Percentiles rank a stretch among this genome's conserved stretches.
Conservation (phyloP, 2,329 filamentous ascomycete species). For the Atkinsonella hypoxylon region DNA sequence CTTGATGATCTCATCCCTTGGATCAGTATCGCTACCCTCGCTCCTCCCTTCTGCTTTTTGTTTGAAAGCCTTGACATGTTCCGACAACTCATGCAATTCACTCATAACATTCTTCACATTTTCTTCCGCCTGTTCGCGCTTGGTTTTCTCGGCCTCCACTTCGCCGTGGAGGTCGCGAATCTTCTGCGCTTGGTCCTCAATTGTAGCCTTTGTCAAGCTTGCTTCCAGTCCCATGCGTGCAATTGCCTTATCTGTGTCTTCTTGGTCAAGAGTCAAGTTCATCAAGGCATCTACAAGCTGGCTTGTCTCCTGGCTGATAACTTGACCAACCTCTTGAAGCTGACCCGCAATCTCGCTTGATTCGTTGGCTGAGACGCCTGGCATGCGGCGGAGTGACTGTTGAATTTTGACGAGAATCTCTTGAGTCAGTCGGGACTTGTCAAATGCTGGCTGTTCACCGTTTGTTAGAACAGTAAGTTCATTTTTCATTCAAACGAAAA, state of each 20-base stretch:
- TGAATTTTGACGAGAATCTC: constrained; percentile 26
- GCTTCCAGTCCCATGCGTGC: constrained; percentile 27
- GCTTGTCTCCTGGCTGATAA: constrained; percentile 26
- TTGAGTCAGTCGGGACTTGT: constrained; percentile 21
- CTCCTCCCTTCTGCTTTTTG: constrained; percentile 12
- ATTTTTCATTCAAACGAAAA: too few relatives aligned
- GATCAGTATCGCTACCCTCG: constrained; percentile 11
- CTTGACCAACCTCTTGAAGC: constrained; percentile 25
- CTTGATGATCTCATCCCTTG: constrained; percentile 18
- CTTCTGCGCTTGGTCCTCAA: constrained; percentile 21
- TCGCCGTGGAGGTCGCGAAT: constrained; percentile 21
- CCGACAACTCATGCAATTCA: constrained; percentile 3
- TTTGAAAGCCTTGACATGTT: constrained; percentile 19
- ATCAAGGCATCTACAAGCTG: constrained; percentile 26
- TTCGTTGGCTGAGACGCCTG: constrained; percentile 23
- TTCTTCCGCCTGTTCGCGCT: constrained; percentile 17
- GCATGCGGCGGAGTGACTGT: constrained; percentile 27
- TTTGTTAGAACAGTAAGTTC: neutral
- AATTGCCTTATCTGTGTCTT: constrained; percentile 26
- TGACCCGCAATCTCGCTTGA: constrained; percentile 22
- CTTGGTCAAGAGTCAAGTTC: constrained; percentile 24
- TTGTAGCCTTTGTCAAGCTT: constrained; percentile 22
- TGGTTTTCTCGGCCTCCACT: constrained; percentile 19
- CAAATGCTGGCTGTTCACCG: constrained; percentile 22
- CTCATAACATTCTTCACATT: constrained; percentile 15